Base-by-base conservation (phyloP, 192 early-diverging fungal species). In the Coemansia sp. region DNA sequence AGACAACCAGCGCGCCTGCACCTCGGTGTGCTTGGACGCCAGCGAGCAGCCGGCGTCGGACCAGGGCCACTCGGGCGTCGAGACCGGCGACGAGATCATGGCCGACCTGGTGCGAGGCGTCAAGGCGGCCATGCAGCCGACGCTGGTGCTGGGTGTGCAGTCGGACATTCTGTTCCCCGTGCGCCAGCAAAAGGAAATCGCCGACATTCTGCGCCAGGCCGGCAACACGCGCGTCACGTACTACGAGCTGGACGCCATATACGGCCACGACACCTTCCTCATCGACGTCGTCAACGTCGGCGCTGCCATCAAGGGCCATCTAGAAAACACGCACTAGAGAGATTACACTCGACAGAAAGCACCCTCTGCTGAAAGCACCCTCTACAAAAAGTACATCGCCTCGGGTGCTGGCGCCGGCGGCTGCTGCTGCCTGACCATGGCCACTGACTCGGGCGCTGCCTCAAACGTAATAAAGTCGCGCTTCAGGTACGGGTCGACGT, bases 211-310 rank as follows among this genome's bases (percentile, higher is more conserved):
- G 55, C 88, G 87, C 50, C 79, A 76, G n/a, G 89, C 87, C 3
- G 97, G 97, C 15, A 99, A 99, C 85, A 86, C 87, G 44, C 78
- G 86, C 24, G 96, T 99, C 6, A 97, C 97, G 8, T 97, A 97
- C 74, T 99, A 97, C 70, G 97, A 98, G 85, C 87, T 98, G 5
- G 97, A 97, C 78, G 92, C 95, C 41, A 89, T 96, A 85, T 99
- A 95, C 79, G 97, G 97, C 9, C 97, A 99, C 73, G 97, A 99
- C 69, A 97, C 97, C 5, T 97, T 98, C 74, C 86, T 97, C 69
- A 94, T 98, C 66, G 95, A 97, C 75, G 78, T 89, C 24, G 88
- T 91, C 62, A 95, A 92, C 62, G 93, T 98, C 33, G 97, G 97
- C 33, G 91, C 92, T 36, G 97, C 97, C 13, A 90, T 99, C 66